These are phyloP conservation scores for Trichoderma aggressivum DNA, from an alignment of 2,329 filamentous ascomycete species.

Conservation along the genomic window DNA sequence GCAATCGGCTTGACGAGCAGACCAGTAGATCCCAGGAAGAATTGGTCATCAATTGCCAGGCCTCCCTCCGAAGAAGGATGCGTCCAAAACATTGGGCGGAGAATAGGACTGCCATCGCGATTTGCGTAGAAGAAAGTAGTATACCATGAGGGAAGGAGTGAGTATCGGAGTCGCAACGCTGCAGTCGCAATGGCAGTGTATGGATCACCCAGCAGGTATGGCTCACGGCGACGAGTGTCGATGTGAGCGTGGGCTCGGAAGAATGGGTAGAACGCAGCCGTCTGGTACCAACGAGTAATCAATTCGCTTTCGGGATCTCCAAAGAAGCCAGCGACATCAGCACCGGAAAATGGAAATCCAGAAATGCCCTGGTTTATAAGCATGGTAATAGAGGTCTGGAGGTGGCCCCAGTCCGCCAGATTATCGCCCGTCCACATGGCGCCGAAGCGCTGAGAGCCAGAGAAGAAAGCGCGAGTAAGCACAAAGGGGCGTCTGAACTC, in stretches of 20 bases:
- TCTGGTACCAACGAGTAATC: slow-evolving; percentile 91
- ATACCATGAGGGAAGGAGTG: slow-evolving; percentile 90
- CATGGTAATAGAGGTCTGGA: slow-evolving; percentile 91
- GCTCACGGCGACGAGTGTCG: slow-evolving; percentile 89
- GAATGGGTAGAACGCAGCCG: slow-evolving; percentile 95
- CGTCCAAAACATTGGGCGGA: slow-evolving; percentile 89
- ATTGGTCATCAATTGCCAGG: slow-evolving; percentile 88
- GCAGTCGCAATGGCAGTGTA: slow-evolving; percentile 84
- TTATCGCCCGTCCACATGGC: slow-evolving; percentile 99
- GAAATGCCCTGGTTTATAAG: slow-evolving; percentile 86
- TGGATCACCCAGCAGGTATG: slow-evolving; percentile 81
- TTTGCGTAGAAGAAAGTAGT: slow-evolving; percentile 92
- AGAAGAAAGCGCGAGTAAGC: slow-evolving; percentile 87
- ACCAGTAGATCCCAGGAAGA: slow-evolving; percentile 85
- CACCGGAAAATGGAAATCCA: slow-evolving; percentile 90
- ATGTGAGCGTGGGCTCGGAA: slow-evolving; percentile 98
- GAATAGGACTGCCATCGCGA: slow-evolving; percentile 76
- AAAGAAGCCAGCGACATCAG: slow-evolving; percentile 97
- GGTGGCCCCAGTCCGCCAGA: slow-evolving; percentile 85
- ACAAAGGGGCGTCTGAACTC: slow-evolving; percentile 85
- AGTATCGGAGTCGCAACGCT: slow-evolving; percentile 83
- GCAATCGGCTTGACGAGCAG: slow-evolving; percentile 91
- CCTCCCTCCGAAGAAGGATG: slow-evolving; percentile 82
- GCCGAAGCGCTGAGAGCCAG: slow-evolving; percentile 82
- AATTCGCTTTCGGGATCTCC: slow-evolving; percentile 93